These are phyloP conservation scores for Limnomonas spitsbergensis DNA, from an alignment of 139 green algal species.

Conservation along the genomic window DNA sequence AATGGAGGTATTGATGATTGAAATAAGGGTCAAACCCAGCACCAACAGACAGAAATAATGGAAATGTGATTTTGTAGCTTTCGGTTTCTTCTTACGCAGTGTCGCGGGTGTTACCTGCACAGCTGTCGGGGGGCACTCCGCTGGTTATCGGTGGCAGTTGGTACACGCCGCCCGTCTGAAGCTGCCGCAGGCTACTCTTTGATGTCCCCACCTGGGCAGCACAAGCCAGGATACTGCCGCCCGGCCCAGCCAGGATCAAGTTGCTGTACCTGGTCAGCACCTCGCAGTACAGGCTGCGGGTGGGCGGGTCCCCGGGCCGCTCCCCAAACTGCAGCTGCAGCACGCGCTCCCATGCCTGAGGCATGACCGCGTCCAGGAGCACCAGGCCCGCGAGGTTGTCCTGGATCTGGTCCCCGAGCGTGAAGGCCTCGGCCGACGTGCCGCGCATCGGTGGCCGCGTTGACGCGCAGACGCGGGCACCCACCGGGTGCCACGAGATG, in stretches of 20 bases:
- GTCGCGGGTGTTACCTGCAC: too few species aligned
- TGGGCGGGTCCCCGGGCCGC: constrained; percentile 45
- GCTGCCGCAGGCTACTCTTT: constrained; percentile 64
- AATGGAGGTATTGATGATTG: too few species aligned
- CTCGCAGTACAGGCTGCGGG: constrained; percentile 61
- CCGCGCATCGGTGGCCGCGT: constrained; percentile 32
- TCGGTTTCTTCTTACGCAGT: too few species aligned
- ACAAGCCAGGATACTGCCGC: constrained; percentile 38
- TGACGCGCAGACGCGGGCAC: constrained; percentile 41
- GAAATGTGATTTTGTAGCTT: too few species aligned
- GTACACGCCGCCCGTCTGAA: constrained; percentile 69
- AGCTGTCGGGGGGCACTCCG: constrained; percentile 7
- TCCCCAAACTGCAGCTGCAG: constrained; percentile 60
- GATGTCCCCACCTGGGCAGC: constrained; percentile 59
- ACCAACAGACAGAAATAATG: too few species aligned
- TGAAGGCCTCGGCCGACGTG: constrained; percentile 26
- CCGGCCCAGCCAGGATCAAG: constrained; percentile 46
- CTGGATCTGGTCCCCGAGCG: constrained; percentile 22
- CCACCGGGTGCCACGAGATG: constrained; percentile 68
- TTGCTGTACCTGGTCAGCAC: constrained; percentile 71
- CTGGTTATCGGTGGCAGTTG: constrained; percentile 46
- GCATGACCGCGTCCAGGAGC: constrained; percentile 49
- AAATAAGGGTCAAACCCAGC: too few species aligned
- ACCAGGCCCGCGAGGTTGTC: constrained; percentile 55
- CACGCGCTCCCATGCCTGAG: constrained; percentile 61